Evolutionary conservation across 2,329 filamentous ascomycete genomes (phyloP).

Genomic region (Ceratocystis albifundus): DNA sequence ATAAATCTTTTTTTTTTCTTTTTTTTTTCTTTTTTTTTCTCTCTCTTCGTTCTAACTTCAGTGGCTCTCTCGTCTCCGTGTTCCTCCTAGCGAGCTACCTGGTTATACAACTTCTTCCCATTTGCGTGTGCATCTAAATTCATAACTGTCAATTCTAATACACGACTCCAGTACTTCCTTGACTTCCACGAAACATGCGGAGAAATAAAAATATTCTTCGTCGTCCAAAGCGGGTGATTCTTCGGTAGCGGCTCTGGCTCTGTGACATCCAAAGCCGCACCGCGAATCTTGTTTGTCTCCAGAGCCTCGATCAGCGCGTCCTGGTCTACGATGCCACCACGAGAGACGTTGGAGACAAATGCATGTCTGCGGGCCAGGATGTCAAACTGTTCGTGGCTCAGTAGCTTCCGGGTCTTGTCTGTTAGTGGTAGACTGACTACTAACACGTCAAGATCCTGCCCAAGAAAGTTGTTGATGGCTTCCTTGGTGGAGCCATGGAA

Average conservation of each 20-base stretch:
- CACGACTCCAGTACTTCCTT: slow-evolving; percentile 32
- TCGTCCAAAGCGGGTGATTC: slow-evolving; percentile 56
- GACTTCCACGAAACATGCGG: slow-evolving; percentile 40
- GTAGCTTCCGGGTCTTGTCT: slow-evolving; percentile 36
- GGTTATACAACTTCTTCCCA: slow-evolving; percentile 33
- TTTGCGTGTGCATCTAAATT: slow-evolving; percentile 34
- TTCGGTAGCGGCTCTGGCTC: slow-evolving; percentile 65
- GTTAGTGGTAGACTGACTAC: slow-evolving; percentile 44
- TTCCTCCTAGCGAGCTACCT: slow-evolving; percentile 32
- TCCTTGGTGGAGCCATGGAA: slow-evolving; percentile 36
- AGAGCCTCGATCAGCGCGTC: slow-evolving; percentile 52
- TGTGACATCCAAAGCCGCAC: slow-evolving; percentile 66
- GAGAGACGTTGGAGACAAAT: slow-evolving; percentile 60
- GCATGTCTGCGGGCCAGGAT: slow-evolving; percentile 38
- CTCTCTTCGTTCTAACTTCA: no score
- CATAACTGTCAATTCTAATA: slow-evolving; percentile 34
- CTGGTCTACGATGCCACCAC: slow-evolving; percentile 42
- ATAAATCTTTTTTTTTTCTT: no score
- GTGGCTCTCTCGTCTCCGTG: slow-evolving; percentile 24
- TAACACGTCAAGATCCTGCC: slow-evolving; percentile 41
- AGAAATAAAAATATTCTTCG: slow-evolving; percentile 55
- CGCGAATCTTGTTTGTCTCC: slow-evolving; percentile 36
- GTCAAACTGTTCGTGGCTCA: slow-evolving; percentile 41
- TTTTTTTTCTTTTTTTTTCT: no score
- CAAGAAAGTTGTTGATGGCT: slow-evolving; percentile 41